A percentile compares a stretch with the other conserved stretches of the same genome.
Conservation (phyloP, 2,329 filamentous ascomycete genomes). For the Epichloe baconii region DNA sequence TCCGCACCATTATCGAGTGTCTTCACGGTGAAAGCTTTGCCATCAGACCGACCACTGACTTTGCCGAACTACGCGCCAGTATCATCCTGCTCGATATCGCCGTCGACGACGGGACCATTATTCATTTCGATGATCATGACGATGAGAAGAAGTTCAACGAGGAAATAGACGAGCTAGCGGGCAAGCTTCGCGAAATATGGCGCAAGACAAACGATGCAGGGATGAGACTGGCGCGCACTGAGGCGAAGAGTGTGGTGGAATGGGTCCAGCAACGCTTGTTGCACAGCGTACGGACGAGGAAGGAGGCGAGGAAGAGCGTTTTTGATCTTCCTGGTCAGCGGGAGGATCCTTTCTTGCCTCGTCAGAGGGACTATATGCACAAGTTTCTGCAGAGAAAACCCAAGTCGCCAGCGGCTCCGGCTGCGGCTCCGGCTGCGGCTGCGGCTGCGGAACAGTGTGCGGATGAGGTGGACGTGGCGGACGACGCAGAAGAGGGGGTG, state of each 20-base stretch:
- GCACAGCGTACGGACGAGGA: constrained; percentile 55
- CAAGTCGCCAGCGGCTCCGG: not conserved
- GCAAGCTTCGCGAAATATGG: constrained; percentile 42
- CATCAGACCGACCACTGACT: constrained; percentile 48
- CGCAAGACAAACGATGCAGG: constrained; percentile 60
- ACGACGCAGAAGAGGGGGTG: not conserved
- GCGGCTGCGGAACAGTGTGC: not conserved
- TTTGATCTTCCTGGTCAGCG: constrained; percentile 26
- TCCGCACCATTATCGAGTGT: constrained; percentile 32
- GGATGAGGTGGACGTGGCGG: not conserved
- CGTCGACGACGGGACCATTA: constrained; percentile 47
- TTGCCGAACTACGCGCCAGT: constrained; percentile 50
- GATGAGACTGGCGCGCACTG: constrained; percentile 56
- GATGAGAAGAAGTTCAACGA: constrained; percentile 47
- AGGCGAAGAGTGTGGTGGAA: constrained; percentile 66
- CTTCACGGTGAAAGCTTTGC: constrained; percentile 36
- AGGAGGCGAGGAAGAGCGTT: constrained; percentile 38
- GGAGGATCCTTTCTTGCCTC: constrained; percentile 27
- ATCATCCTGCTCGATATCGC: constrained; percentile 60
- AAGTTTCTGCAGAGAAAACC: constrained; percentile 26
- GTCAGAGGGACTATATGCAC: constrained; percentile 37
- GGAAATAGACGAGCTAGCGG: constrained; percentile 53
- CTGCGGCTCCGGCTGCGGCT: too few relatives aligned
- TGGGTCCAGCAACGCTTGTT: constrained; percentile 60
- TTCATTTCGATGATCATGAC: constrained; percentile 14